Conservation (phyloP, 2,329 filamentous ascomycete species). For the Ophiocordyceps robertsii region DNA sequence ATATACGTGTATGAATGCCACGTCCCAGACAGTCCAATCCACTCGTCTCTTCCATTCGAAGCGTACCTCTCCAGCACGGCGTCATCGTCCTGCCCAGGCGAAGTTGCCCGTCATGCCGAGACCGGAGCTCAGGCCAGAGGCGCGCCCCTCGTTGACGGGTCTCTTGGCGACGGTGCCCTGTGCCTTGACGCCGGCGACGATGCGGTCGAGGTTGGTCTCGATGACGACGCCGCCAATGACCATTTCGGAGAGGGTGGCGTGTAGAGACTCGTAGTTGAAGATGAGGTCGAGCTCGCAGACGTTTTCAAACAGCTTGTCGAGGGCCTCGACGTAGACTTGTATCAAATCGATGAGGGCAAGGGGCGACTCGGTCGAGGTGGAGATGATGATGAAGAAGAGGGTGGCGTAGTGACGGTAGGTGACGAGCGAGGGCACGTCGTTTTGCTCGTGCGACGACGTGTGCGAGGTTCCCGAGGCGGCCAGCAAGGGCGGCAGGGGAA, state of each 20-base stretch:
- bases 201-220: slow-evolving; percentile 79
- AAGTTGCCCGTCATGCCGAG: slow-evolving; percentile 45
- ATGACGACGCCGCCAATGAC: slow-evolving; percentile 90
- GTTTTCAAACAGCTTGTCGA: slow-evolving; percentile 93
- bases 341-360: slow-evolving; percentile 93
- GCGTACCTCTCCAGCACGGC: neutral
- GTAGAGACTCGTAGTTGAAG: slow-evolving; percentile 96
- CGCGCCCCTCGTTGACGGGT: slow-evolving; percentile 57
- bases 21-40: neutral
- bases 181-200: slow-evolving; percentile 69
- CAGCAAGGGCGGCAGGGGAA: slow-evolving; percentile 61
- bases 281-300: slow-evolving; percentile 97
- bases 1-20: neutral
- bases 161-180: slow-evolving; percentile 69
- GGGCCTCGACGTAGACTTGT: slow-evolving; percentile 92
- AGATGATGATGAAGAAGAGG: slow-evolving; percentile 97
- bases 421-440: slow-evolving; percentile 86
- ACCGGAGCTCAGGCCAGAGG: slow-evolving; percentile 31
- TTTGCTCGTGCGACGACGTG: slow-evolving; percentile 55
- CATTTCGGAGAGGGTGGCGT: slow-evolving; percentile 86
- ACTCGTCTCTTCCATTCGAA: neutral
- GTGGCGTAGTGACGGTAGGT: slow-evolving; percentile 98
- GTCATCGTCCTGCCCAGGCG: slow-evolving; percentile 34
- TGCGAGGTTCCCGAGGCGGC: slow-evolving; percentile 48
- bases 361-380: slow-evolving; percentile 88